Evolutionary conservation across 2,329 filamentous ascomycete genomes (phyloP).

Genomic region (Cordyceps tenuipes): DNA sequence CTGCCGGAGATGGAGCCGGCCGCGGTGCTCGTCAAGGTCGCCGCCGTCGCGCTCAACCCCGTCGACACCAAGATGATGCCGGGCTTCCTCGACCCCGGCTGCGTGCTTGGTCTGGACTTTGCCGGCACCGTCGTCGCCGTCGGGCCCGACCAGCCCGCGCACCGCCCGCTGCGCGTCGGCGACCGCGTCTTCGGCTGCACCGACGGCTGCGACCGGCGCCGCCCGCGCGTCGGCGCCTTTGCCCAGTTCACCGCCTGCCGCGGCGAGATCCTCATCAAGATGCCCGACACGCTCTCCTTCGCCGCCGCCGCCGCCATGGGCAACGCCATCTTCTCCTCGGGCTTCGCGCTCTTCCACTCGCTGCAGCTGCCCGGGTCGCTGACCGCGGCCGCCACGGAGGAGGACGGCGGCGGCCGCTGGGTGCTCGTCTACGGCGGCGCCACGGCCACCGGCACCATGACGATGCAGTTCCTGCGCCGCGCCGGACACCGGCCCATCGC

Average conservation of each 20-base stretch:
- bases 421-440: constrained; percentile 38
- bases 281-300: constrained; percentile 19
- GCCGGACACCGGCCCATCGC: constrained; percentile 12
- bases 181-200: constrained; percentile 20
- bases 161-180: constrained; percentile 12
- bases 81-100: constrained; percentile 18
- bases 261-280: constrained; percentile 16
- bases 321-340: constrained; percentile 19
- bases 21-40: not conserved
- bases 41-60: constrained; percentile 5
- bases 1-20: not conserved
- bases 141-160: constrained; percentile 12
- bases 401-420: constrained; percentile 12
- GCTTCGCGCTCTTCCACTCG: constrained; percentile 22
- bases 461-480: constrained; percentile 26
- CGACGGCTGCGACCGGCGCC: constrained; percentile 15
- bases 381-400: constrained; percentile 10
- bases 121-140: constrained; percentile 23
- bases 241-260: constrained; percentile 19
- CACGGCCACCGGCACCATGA: constrained; percentile 33
- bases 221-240: constrained; percentile 21
- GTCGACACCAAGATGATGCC: constrained; percentile 14
- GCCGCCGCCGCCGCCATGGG: constrained; percentile 19
- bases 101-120: constrained; percentile 26
- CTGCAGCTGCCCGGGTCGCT: constrained; percentile 19